phyloP scores from a whole-genome alignment of 2,329 filamentous ascomycete species.

The Pyrenophora graminea region DNA sequence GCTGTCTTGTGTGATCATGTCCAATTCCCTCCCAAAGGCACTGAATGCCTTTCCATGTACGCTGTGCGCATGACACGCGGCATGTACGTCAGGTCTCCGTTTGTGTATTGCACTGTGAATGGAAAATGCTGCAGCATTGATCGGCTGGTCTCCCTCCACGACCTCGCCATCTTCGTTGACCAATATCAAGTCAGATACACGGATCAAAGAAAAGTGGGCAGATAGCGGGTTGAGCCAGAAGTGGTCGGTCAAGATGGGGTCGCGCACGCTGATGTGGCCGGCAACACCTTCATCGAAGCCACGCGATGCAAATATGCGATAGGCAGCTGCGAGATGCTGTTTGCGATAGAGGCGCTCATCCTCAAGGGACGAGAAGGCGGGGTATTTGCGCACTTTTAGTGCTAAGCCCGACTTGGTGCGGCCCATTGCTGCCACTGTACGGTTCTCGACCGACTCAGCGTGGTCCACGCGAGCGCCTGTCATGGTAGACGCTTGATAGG shows the following conservation, averaged over 20 bases:
- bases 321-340: constrained; percentile 54
- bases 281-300: constrained; percentile 51
- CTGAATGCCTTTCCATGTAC: constrained; percentile 55
- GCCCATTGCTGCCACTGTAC: constrained; percentile 52
- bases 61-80: constrained; percentile 52
- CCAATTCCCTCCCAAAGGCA: constrained; percentile 52
- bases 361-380: constrained; percentile 45
- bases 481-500: constrained; percentile 22
- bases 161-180: constrained; percentile 51
- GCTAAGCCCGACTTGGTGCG: constrained; percentile 52
- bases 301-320: constrained; percentile 44
- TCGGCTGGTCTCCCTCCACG: constrained; percentile 47
- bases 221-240: constrained; percentile 52
- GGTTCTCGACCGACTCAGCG: constrained; percentile 48
- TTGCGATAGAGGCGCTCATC: constrained; percentile 51
- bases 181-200: constrained; percentile 50
- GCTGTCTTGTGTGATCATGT: constrained; percentile 56
- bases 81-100: constrained; percentile 45
- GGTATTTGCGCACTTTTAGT: constrained; percentile 54
- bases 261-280: constrained; percentile 53
- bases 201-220: constrained; percentile 51
- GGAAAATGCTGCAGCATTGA: constrained; percentile 54
- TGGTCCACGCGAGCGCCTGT: constrained; percentile 31
- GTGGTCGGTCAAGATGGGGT: constrained; percentile 40
- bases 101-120: constrained; percentile 52